Evolutionary conservation across 2,329 filamentous ascomycete species (phyloP), one percentile per base, ranked within the genome.

Genomic region (Fusarium penzigii): DNA sequence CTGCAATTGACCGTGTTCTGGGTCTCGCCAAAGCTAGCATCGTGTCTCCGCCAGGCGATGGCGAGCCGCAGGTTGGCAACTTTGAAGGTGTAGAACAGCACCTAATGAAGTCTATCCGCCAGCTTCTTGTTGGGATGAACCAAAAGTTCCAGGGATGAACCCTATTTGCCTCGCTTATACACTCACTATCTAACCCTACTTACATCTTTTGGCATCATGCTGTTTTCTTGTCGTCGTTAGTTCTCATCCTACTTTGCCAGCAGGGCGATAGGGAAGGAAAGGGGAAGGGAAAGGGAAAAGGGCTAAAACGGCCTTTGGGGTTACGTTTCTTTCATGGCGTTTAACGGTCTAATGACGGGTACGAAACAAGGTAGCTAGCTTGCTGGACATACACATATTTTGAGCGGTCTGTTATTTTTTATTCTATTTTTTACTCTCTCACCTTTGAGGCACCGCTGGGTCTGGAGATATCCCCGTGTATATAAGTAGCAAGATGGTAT

Each of bases 1-100:
- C 78, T 2, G 78, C 78, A 12, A 77, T 81, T 43, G 75, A 81
- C 55, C 77, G 77, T 17, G 76, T 78, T 3, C 67, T 81, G 7
- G 78, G 77, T 3, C 70, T 81, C 16, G 72, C 76, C 4, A 71
- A 75, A 34, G 70, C 70, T 5, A 79, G 75, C 55, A 72, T 75
- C 25, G 65, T 74, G 17, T 65, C 70, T 2, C 69, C 68, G 5
- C 60, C 64, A 5, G 64, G 57, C 6, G 70, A 71, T 42, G 67
- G 66, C n/a, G 66, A 72, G 48, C 50, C 65, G 14, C 54, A 61
- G 17, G 61, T 56, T 7, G 65, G 65, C 34, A 70, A 70, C 46
- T 68, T 75, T 45, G 73, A 75, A 44, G 70, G 69, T 16, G 64
- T 76, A 17, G 74, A 76, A 63, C 66, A 71, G 56, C 71, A 73